Base-by-base conservation (phyloP, 2,329 filamentous ascomycete genomes). In the Ophiostoma perfectum region DNA sequence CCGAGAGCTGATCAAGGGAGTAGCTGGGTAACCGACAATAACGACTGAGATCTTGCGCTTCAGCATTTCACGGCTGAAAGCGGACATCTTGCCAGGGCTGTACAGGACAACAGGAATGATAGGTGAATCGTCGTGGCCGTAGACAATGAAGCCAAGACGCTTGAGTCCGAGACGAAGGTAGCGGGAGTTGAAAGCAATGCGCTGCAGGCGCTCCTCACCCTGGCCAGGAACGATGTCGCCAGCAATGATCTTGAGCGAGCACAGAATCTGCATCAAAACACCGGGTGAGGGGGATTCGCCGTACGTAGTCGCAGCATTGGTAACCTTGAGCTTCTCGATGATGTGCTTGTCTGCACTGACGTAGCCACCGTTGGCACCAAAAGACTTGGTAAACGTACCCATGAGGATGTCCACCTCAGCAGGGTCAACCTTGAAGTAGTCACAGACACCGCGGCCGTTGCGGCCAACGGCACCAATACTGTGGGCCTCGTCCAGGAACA, bases 61-160 rank as follows among this genome's bases (percentile, higher is more conserved):
- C 70, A 98, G 86, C 95, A 99, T 98, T 79, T 98, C 95, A 77
- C 97, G 95, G 65, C 93, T 97, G 80, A 99, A 99, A 70, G 95
- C 94, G 4, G 94, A 91, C 84, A 99, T 97, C 82, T 99, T 99
- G 75, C 92, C 95, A n/a, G 95, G 95, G 80, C 98, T 92, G 84
- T 97, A 99, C 41, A 99, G 88, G 75, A 97, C 86, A 73, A 99
- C 79, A 67, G 95, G 95, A 74, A 99, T 93, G 74, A 99, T 98
- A 68, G 95, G 95, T 5, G 93, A 97, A 80, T 99, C 95, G 76
- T 99, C 95, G 78, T 98, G 93, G 71, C 95, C 95, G 77, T 96
- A 97, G 67, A 97, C 90, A 76, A 99, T 99, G 81, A 93, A 94
- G 65, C 95, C 95, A 66, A 99, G 88, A 73, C 95, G 91, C 84